Conservation (phyloP, 345 rosid genomes). For the Aurinia saxatilis region DNA sequence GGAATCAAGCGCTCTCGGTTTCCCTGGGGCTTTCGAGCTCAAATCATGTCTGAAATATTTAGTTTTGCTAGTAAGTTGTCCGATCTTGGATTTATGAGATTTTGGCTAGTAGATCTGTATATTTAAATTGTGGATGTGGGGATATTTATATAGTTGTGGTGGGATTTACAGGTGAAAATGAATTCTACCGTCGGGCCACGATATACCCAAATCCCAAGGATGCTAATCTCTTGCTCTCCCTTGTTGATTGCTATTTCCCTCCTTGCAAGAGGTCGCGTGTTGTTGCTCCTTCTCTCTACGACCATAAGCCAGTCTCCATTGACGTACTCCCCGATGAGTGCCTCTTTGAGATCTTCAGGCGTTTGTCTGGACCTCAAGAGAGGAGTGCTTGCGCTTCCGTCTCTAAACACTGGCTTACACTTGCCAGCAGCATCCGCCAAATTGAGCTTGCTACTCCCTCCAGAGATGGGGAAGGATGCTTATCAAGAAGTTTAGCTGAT, state of each 20-base stretch:
- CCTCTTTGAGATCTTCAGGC: conserved; percentile 78
- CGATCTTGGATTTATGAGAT: no score
- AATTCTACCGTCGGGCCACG: conserved; percentile 63
- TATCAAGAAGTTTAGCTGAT: conserved; percentile 79
- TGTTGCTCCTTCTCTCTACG: conserved; percentile 54
- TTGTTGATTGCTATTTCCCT: conserved; percentile 68
- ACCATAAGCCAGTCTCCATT: conserved; percentile 49
- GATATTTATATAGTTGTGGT: no score
- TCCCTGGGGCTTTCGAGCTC: conserved; percentile 47
- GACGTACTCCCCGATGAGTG: conserved; percentile 92
- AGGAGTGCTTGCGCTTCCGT: conserved; percentile 77
- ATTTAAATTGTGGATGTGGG: no score
- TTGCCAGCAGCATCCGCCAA: conserved; percentile 57
- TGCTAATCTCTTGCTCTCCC: conserved; percentile 51
- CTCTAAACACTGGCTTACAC: conserved; percentile 82
- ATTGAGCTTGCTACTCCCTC: conserved; percentile 40
- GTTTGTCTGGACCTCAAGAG: conserved; percentile 63
- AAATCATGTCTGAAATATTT: conserved; percentile 66
- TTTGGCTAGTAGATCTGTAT: no score
- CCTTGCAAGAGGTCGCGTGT: conserved; percentile 73
- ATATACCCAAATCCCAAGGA: conserved; percentile 80
- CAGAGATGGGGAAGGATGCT: conserved; percentile 39
- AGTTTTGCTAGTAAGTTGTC: conserved; percentile 47
- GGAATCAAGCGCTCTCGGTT: conserved; percentile 32
- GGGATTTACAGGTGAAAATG: conserved; percentile 48